Percentiles rank a stretch among this genome's conserved stretches.
These are phyloP conservation scores for Castanea crenata DNA, from an alignment of 306 rosid genomes.

Conservation along the genomic window DNA sequence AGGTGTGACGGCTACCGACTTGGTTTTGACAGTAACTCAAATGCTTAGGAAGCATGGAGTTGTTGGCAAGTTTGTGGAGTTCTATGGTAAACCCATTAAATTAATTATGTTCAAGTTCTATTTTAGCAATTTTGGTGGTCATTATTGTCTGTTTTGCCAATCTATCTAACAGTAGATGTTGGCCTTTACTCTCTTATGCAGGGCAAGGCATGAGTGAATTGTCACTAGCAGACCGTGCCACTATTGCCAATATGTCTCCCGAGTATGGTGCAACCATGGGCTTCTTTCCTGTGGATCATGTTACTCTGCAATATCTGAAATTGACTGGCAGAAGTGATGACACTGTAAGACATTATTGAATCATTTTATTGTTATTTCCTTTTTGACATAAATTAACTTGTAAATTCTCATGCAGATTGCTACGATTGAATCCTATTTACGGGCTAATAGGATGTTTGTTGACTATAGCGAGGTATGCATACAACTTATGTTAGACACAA, in stretches of 20 bases:
- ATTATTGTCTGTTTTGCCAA: constrained; percentile 7
- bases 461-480: constrained; percentile 72
- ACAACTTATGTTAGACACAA: neutral
- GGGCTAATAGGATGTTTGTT: constrained; percentile 89
- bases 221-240: constrained; percentile 92
- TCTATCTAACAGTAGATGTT: constrained; percentile 22
- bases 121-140: neutral
- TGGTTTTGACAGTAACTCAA: constrained; percentile 95
- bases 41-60: constrained; percentile 96
- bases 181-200: constrained; percentile 33
- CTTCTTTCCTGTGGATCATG: constrained; percentile 96
- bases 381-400: constrained; percentile 38
- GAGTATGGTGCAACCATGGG: constrained; percentile 99
- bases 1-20: constrained; percentile 95
- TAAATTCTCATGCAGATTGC: constrained; percentile 52
- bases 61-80: constrained; percentile 96
- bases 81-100: constrained; percentile 59
- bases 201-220: constrained; percentile 94
- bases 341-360: constrained; percentile 49
- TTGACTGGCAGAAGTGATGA: constrained; percentile 89
- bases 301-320: constrained; percentile 85
- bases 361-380: constrained; percentile 11
- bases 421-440: constrained; percentile 74
- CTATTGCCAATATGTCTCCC: constrained; percentile 96
- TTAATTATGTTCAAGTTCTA: constrained; percentile 1